These are phyloP conservation scores for Xylaria sp. DNA, from an alignment of 2,329 filamentous ascomycete species.

Conservation along the genomic window DNA sequence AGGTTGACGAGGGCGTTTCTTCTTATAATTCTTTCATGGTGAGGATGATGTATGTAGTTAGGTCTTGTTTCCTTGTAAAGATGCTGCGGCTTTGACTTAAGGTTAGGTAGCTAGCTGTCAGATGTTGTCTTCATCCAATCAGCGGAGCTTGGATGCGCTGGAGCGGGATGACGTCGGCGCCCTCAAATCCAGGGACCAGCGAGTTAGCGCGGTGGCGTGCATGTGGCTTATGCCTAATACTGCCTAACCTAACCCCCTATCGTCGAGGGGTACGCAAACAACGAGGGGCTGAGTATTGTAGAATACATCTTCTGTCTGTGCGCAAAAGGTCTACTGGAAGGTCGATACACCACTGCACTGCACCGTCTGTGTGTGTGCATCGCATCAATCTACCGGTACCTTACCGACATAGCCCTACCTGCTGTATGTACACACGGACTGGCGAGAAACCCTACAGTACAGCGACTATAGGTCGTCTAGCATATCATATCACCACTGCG, in stretches of 20 bases:
- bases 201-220: constrained; percentile 27
- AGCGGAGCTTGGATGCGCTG: constrained; percentile 10
- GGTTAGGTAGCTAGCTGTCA: no score
- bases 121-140: constrained; percentile 12
- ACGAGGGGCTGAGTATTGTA: constrained; percentile 28
- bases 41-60: no score
- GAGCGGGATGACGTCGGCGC: constrained; percentile 36
- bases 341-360: not conserved
- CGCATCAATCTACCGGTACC: constrained; percentile 4
- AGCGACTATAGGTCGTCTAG: not conserved
- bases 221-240: constrained; percentile 25
- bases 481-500: not conserved
- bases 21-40: constrained; percentile 27
- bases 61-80: not conserved
- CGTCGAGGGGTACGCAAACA: constrained; percentile 13
- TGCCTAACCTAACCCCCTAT: not conserved
- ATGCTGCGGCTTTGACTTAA: no score
- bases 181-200: constrained; percentile 28
- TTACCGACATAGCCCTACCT: not conserved
- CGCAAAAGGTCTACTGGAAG: not conserved
- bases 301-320: not conserved
- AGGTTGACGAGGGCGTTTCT: not conserved
- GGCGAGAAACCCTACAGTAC: not conserved
- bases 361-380: constrained; percentile 12
- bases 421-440: not conserved